phyloP scores from a whole-genome alignment of 805 yeast species.

The Clavispora fructus region DNA sequence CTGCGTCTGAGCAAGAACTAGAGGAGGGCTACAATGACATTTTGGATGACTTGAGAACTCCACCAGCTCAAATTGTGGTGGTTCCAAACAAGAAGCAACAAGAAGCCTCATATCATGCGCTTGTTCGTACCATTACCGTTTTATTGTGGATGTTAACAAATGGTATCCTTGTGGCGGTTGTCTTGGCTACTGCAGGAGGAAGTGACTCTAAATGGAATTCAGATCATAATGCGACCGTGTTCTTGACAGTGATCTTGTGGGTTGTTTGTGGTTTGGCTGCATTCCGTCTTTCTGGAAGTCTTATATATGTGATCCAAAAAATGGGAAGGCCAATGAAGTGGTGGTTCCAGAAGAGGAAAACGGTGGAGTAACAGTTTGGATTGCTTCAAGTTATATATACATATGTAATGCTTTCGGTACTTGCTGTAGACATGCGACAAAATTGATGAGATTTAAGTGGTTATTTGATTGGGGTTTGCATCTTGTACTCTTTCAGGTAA shows the following conservation, averaged over 20 bases:
- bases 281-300: conserved; percentile 74
- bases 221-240: conserved; percentile 50
- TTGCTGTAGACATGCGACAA: too few species aligned
- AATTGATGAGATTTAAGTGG: too few species aligned
- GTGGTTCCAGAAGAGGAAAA: conserved; percentile 23
- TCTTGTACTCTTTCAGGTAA: too few species aligned
- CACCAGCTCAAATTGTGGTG: conserved; percentile 21
- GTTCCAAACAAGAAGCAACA: conserved; percentile 15
- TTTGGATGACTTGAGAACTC: conserved; percentile 51
- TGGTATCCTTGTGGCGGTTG: conserved; percentile 74
- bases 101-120: conserved; percentile 77
- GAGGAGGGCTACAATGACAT: conserved; percentile 68
- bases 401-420: background rate
- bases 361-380: conserved; percentile 1
- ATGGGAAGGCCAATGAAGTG: conserved; percentile 36
- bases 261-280: conserved; percentile 86
- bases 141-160: conserved; percentile 86
- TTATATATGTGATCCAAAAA: conserved; percentile 46
- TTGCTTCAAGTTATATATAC: background rate
- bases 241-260: conserved; percentile 85
- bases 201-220: conserved; percentile 26
- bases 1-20: conserved; percentile 71
- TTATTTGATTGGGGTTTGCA: too few species aligned
- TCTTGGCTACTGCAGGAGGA: conserved; percentile 79
- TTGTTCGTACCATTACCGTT: conserved; percentile 84